Evolutionary conservation across 2,329 filamentous ascomycete genomes (phyloP).

Genomic region (Diaporthe humulicola): DNA sequence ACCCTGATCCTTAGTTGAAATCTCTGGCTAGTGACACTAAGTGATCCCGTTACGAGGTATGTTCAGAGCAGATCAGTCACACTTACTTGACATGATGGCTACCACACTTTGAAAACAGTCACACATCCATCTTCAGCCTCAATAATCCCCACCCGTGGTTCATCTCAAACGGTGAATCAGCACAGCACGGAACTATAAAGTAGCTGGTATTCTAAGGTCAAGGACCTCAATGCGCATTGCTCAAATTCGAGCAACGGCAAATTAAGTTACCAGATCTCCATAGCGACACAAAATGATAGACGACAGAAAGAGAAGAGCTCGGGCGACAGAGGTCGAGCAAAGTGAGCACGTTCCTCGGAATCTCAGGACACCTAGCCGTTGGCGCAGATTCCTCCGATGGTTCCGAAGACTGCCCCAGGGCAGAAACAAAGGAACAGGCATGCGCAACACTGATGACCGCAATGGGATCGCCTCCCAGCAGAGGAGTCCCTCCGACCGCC

Average conservation of each 20-base stretch:
- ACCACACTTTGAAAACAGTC: neutral
- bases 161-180: neutral
- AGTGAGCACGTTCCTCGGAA: neutral
- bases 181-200: neutral
- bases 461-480: neutral
- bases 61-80: neutral
- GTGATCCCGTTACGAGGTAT: too few relatives aligned
- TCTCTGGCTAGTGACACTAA: neutral
- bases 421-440: too few relatives aligned
- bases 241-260: neutral
- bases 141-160: neutral
- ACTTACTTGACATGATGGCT: neutral
- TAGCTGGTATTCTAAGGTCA: neutral
- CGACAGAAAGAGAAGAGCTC: neutral
- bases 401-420: neutral
- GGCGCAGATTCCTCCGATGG: neutral
- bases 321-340: neutral
- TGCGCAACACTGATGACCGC: too few relatives aligned
- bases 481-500: too few relatives aligned
- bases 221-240: neutral
- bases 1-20: too few relatives aligned
- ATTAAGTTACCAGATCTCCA: neutral
- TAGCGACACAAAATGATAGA: neutral
- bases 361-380: neutral
- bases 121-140: neutral